A percentile compares a stretch with the other conserved stretches of the same genome.
Conservation (phyloP, 768 basidiomycete species). For the Pleurotus sapidus region DNA sequence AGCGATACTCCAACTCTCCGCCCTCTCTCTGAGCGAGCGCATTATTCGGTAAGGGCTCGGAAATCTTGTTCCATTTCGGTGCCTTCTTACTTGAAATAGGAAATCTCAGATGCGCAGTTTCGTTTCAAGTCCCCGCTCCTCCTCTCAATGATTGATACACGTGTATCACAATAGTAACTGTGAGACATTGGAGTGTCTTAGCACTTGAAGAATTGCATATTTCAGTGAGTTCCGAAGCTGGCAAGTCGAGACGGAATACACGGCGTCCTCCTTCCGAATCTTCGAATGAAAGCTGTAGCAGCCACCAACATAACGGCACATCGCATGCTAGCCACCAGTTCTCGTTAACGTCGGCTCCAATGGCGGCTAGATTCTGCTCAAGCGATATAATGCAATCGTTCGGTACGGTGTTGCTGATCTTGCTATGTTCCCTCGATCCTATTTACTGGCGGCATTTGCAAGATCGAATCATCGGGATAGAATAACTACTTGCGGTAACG, state of each 20-base stretch:
- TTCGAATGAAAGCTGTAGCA: background rate
- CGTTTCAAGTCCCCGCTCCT: background rate
- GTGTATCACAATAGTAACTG: constrained; percentile 2
- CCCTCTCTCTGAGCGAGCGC: too few relatives aligned
- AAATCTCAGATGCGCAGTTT: background rate
- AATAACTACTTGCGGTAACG: background rate
- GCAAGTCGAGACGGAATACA: background rate
- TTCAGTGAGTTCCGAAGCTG: background rate
- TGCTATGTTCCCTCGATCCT: background rate
- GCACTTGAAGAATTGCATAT: background rate
- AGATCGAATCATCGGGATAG: background rate
- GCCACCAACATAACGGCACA: background rate
- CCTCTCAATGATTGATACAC: background rate
- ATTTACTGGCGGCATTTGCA: background rate
- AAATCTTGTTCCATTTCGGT: background rate
- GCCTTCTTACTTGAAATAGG: background rate
- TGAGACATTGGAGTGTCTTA: background rate
- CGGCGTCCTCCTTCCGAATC: background rate
- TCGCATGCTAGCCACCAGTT: background rate
- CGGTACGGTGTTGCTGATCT: background rate
- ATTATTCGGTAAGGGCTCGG: background rate
- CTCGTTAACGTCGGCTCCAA: background rate
- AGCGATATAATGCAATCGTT: background rate
- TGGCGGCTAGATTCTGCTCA: background rate
- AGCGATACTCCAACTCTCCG: too few relatives aligned